Evolutionary conservation across 2,329 filamentous ascomycete genomes (phyloP).

Genomic region (Huntiella omanensis): DNA sequence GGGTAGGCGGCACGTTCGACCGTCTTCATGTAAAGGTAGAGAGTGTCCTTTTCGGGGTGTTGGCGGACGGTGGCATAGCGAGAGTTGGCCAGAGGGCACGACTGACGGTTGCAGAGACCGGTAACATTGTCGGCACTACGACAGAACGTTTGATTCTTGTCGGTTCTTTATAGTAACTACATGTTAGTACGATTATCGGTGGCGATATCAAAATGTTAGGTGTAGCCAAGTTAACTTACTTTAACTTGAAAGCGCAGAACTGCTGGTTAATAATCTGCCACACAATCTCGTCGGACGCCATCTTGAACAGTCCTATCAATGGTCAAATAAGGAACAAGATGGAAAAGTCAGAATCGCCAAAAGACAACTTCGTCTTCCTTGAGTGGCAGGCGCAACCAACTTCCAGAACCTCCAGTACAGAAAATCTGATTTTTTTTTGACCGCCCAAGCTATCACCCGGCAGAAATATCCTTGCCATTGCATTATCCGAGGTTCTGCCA

Average conservation of each 20-base stretch:
- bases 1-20: slow-evolving; percentile 77
- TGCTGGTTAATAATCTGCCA: slow-evolving; percentile 95
- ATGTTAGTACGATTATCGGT: background rate
- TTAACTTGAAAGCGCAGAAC: slow-evolving; percentile 89
- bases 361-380: background rate
- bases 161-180: slow-evolving; percentile 34
- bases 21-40: slow-evolving; percentile 96
- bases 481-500: slow-evolving; percentile 7
- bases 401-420: background rate
- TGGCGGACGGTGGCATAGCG: slow-evolving; percentile 83
- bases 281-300: slow-evolving; percentile 90
- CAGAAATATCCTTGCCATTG: slow-evolving; percentile 7
- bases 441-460: slow-evolving; percentile 9
- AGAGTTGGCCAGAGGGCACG: slow-evolving; percentile 77
- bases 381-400: background rate
- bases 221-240: slow-evolving; percentile 30
- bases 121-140: slow-evolving; percentile 84
- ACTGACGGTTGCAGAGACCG: slow-evolving; percentile 69
- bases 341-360: background rate
- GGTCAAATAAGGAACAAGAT: background rate
- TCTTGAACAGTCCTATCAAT: slow-evolving; percentile 21
- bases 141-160: slow-evolving; percentile 82
- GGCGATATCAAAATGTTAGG: background rate
- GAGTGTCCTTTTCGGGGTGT: slow-evolving; percentile 57
- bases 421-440: slow-evolving; percentile 12